Percentiles rank a stretch among this genome's conserved stretches.
phyloP scores from a whole-genome alignment of 164 flowering plant genomes.

The Macadamia tetraphylla region DNA sequence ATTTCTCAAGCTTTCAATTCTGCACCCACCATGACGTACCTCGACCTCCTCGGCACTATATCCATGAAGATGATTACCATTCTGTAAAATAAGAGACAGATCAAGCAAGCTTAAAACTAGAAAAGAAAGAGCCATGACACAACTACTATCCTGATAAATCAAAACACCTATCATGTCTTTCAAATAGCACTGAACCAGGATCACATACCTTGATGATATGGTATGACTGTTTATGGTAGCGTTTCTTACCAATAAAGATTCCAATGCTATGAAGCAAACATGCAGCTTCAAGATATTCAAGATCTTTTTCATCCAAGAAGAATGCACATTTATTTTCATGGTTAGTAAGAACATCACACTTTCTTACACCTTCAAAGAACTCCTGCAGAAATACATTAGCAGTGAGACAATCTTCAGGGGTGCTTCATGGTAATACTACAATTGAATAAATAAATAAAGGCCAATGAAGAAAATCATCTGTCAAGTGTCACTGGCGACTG shows the following conservation, averaged over 20 bases:
- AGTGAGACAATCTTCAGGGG: conserved; percentile 5
- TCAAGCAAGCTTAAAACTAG: conserved; percentile 7
- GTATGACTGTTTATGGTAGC: conserved; percentile 46
- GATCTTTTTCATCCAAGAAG: conserved; percentile 43
- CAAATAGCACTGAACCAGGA: conserved; percentile 4
- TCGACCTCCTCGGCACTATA: conserved; percentile 50
- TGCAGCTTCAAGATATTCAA: conserved; percentile 80
- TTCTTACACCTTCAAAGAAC: conserved; percentile 21
- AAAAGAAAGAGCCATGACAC: not conserved
- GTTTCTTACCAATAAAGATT: conserved; percentile 44
- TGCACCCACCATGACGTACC: conserved; percentile 24
- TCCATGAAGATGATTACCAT: conserved; percentile 53
- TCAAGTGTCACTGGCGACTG: not conserved
- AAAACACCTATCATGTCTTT: not conserved
- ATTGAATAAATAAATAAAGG: too few relatives aligned
- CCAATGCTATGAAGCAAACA: conserved; percentile 62
- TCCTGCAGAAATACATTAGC: conserved; percentile 30
- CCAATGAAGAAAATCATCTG: too few relatives aligned
- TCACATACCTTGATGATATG: conserved; percentile 48
- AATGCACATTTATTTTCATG: conserved; percentile 12
- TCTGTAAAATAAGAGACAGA: conserved; percentile 27
- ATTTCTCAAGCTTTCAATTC: too few relatives aligned
- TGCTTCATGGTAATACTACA: not conserved
- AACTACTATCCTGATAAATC: not conserved
- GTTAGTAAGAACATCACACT: conserved; percentile 15